Evolutionary conservation across 2,329 filamentous ascomycete species (phyloP), one percentile per base, ranked within the genome.

Genomic region (Penicillium sclerotiorum): DNA sequence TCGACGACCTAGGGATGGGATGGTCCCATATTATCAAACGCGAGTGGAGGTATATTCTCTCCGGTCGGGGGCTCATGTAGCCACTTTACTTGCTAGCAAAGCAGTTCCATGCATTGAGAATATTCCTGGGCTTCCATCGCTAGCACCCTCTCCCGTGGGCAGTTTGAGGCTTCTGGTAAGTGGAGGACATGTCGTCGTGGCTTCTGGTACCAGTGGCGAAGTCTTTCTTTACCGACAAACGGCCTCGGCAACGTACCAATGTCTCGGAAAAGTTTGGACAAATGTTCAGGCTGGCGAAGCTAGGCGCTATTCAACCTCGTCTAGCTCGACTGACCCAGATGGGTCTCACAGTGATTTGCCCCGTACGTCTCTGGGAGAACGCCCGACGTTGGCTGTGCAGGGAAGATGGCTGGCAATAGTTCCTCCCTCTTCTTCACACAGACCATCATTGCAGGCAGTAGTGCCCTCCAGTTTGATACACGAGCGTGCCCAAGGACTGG

Each of bases 261-360:
- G 91, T 62, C 78, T 94, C 47, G 92, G 87, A 17, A 99, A 99
- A 73, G 75, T 95, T 15, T 99, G 94, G 94, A 96, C 94, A 1
- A 86, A 85, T 37, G 77, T 96, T 22, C 89, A 94, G 64, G 81
- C 67, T 12, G 67, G 65, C 36, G 67, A 74, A 44, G 55, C 62
- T 22, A 68, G 75, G 40, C 69, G 75, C 50, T 73, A 76, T 49
- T 78, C 76, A 11, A 70, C 69, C 11, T 77, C 76, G 17, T 76
- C 73, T 11, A 72, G 63, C 46, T 75, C 74, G 20, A 74, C 74
- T 13, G 75, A 76, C 49, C 65, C 69, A 9, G 73, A 75, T 51
- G 70, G 69, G 22, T 70, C 71, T 49, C 70, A 71, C 32, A 66
- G 66, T 21, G 74, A 75, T 41, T 64, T 65, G 11, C 67, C 68